These are phyloP conservation scores for Gnetum montanum DNA, from an alignment of 75 land plant species.

Conservation along the genomic window DNA sequence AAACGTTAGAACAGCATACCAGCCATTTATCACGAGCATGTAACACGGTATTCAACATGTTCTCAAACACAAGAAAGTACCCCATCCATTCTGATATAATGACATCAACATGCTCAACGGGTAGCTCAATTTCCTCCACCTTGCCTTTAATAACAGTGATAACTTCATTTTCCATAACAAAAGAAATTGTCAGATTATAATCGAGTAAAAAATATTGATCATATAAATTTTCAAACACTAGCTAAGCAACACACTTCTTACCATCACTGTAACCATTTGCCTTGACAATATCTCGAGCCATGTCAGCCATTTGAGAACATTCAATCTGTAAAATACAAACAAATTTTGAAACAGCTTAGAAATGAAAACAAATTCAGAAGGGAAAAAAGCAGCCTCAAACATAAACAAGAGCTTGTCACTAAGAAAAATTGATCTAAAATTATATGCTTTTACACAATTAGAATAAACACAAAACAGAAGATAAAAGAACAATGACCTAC, in stretches of 20 bases:
- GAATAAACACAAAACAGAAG: constrained; percentile 4
- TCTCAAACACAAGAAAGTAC: constrained; percentile 90
- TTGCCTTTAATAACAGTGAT: constrained; percentile 94
- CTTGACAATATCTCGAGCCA: constrained; percentile 85
- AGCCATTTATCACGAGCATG: constrained; percentile 99
- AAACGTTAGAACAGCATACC: constrained; percentile 24
- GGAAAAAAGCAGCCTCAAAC: no score
- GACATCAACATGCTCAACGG: constrained; percentile 73
- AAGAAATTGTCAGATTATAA: neutral
- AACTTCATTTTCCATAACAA: constrained; percentile 65
- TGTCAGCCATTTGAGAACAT: constrained; percentile 95
- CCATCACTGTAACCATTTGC: constrained; percentile 86
- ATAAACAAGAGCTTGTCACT: no score
- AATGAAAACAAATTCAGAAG: neutral
- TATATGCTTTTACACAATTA: no score
- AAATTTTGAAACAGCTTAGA: neutral
- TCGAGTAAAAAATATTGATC: no score
- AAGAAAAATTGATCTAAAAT: no score
- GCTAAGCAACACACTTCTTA: constrained; percentile 12
- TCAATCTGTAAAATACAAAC: constrained; percentile 57
- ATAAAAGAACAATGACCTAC: constrained; percentile 32
- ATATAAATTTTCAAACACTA: neutral
- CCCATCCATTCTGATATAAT: constrained; percentile 99
- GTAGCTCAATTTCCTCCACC: constrained; percentile 85
- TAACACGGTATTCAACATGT: constrained; percentile 90